Conservation (phyloP, 371 early-diverging fungal genomes). For the Basidiobolus heterosporus region DNA sequence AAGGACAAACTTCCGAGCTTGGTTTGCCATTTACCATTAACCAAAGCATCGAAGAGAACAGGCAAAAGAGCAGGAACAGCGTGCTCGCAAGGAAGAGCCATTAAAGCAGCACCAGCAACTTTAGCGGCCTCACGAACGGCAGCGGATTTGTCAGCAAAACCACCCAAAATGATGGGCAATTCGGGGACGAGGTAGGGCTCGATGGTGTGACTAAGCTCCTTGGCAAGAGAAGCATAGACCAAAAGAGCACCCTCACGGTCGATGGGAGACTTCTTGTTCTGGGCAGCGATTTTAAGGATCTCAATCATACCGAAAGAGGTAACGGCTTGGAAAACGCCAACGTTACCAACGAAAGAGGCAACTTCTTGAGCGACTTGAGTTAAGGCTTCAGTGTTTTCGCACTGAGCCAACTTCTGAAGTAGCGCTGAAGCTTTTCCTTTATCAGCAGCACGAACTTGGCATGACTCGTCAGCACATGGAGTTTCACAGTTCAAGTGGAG, state of each 20-base stretch:
- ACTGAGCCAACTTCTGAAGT: too few species aligned
- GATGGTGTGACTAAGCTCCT: conserved; percentile 18
- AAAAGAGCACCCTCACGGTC: conserved; percentile 36
- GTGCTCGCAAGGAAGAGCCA: conserved; percentile 19
- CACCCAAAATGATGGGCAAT: conserved; percentile 26
- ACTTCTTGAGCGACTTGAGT: too few species aligned
- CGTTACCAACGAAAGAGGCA: too few species aligned
- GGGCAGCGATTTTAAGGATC: too few species aligned
- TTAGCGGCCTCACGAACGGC: conserved; percentile 30
- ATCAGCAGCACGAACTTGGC: too few species aligned
- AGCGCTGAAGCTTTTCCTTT: too few species aligned
- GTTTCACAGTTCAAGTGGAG: too few species aligned
- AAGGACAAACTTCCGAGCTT: conserved; percentile 28
- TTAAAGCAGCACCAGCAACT: conserved; percentile 23
- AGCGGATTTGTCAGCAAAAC: conserved; percentile 32
- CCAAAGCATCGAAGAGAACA: conserved; percentile 29
- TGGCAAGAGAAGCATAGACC: conserved; percentile 24
- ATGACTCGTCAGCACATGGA: too few species aligned
- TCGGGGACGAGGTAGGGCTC: conserved; percentile 36
- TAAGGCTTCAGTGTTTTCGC: too few species aligned
- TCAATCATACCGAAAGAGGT: too few species aligned
- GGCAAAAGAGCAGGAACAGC: conserved; percentile 27
- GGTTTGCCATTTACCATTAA: conserved; percentile 44
- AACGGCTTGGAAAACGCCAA: too few species aligned
- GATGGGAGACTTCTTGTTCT: conserved; percentile 25